A percentile compares a stretch with the other conserved stretches of the same genome.
Conservation (phyloP, 176 grass and related monocot species). For the Zea mays region Zm-B73-REFERENCE-NAM-5.0 NC_050096.1:90974001-90974500, state of each 20-base stretch:
- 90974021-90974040: no score
- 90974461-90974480: no score
- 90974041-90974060: no score
- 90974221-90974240: no score
- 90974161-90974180: slow-evolving; percentile 39
- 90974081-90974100: slow-evolving; percentile 61
- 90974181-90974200: slow-evolving; percentile 51
- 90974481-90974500: no score
- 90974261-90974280: neutral
- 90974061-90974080: slow-evolving; percentile 1
- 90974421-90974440: slow-evolving; percentile 58
- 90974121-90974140: slow-evolving; percentile 46
- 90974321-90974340: slow-evolving; percentile 54
- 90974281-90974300: no score
- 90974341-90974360: slow-evolving; percentile 12
- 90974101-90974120: slow-evolving; percentile 30
- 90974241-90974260: no score
- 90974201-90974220: neutral
- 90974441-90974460: slow-evolving; percentile 36
- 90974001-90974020: slow-evolving; percentile 38
- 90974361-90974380: slow-evolving; percentile 64
- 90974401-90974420: slow-evolving; percentile 58
- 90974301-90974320: no score
- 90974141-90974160: slow-evolving; percentile 32
- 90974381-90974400: slow-evolving; percentile 79